phyloP scores from a whole-genome alignment of 2,329 filamentous ascomycete genomes.

The Nigrospora osmanthi region DNA sequence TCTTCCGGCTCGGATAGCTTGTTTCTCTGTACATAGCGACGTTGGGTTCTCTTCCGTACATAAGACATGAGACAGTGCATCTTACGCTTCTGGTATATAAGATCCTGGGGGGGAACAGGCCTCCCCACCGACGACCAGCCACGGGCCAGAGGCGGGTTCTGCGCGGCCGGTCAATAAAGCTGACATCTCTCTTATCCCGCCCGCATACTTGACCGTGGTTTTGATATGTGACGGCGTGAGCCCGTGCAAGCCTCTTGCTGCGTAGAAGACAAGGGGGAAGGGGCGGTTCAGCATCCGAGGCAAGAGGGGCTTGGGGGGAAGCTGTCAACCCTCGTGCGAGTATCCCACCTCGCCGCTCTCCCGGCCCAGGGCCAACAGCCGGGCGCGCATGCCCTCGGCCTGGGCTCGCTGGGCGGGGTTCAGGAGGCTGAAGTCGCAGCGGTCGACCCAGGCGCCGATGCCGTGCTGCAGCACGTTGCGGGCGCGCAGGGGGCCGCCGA shows the following conservation, averaged over 20 bases:
- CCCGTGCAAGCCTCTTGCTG: no score
- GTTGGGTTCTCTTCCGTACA: not conserved
- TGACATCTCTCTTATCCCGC: no score
- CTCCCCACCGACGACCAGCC: no score
- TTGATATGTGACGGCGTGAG: no score
- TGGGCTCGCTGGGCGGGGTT: constrained; percentile 32
- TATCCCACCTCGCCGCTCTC: constrained; percentile 56
- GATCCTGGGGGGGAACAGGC: no score
- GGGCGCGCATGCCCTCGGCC: constrained; percentile 57
- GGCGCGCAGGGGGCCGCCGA: constrained; percentile 48
- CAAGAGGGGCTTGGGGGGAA: not conserved
- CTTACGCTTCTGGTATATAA: no score
- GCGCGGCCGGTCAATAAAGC: no score
- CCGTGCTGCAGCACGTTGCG: constrained; percentile 72
- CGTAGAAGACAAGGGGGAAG: no score
- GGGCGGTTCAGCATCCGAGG: no score
- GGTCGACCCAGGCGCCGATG: constrained; percentile 56
- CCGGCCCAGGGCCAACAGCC: constrained; percentile 54
- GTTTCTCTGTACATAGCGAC: not conserved
- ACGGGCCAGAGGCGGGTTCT: no score
- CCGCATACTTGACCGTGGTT: no score
- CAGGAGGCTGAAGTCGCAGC: constrained; percentile 46
- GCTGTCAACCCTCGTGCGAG: constrained; percentile 44
- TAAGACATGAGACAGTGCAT: not conserved
- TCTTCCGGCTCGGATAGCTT: constrained; percentile 17